phyloP scores from a whole-genome alignment of 331 rosid genomes.

The Pyrus hybrid region DNA sequence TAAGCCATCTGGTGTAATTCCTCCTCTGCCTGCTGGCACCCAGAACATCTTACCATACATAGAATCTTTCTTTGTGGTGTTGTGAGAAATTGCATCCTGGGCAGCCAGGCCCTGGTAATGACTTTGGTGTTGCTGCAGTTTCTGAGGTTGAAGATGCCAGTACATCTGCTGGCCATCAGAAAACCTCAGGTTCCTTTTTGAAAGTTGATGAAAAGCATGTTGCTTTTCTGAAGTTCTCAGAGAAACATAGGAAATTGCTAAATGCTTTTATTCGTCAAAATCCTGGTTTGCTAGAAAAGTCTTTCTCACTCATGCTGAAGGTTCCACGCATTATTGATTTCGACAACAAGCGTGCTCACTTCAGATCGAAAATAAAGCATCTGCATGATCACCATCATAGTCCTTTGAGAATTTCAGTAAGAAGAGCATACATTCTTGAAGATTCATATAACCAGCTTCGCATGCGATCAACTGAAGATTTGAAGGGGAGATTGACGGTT shows the following conservation, averaged over 20 bases:
- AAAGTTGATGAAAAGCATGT: slow-evolving; percentile 79
- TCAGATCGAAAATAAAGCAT: slow-evolving; percentile 92
- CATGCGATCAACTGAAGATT: slow-evolving; percentile 71
- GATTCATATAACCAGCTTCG: slow-evolving; percentile 98
- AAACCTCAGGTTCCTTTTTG: slow-evolving; percentile 39
- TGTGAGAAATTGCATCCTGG: slow-evolving; percentile 95
- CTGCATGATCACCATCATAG: slow-evolving; percentile 95
- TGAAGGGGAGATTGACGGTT: slow-evolving; percentile 95
- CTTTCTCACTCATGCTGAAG: slow-evolving; percentile 87
- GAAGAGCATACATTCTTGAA: slow-evolving; percentile 94
- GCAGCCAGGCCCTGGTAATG: slow-evolving; percentile 59
- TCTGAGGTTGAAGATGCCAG: slow-evolving; percentile 77
- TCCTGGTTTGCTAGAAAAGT: slow-evolving; percentile 93
- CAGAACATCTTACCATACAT: slow-evolving; percentile 92
- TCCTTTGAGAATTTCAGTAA: slow-evolving; percentile 90
- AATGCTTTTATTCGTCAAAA: slow-evolving; percentile 96
- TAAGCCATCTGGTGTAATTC: slow-evolving; percentile 58
- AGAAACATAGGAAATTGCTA: slow-evolving; percentile 88
- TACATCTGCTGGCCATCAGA: slow-evolving; percentile 52
- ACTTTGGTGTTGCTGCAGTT: slow-evolving; percentile 39
- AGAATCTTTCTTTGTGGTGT: slow-evolving; percentile 93
- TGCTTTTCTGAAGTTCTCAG: slow-evolving; percentile 84
- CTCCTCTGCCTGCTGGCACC: slow-evolving; percentile 93
- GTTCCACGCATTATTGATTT: slow-evolving; percentile 89
- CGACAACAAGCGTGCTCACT: slow-evolving; percentile 93